phyloP scores from a whole-genome alignment of 208 protist species.

The Trypanosomatidae sp. region DNA sequence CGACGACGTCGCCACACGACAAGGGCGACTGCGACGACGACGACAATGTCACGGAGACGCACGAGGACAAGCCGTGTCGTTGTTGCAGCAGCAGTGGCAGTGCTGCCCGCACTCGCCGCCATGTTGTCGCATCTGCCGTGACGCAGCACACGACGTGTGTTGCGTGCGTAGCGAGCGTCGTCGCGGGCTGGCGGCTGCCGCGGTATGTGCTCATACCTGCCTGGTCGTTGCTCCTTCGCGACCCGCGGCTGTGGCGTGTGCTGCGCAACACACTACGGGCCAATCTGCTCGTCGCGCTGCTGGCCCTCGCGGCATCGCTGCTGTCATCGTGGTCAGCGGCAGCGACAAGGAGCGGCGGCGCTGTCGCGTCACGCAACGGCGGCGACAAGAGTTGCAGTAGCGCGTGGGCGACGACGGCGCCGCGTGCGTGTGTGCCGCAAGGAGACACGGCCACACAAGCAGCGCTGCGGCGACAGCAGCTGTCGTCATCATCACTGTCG shows the following conservation, averaged over 20 bases:
- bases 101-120: too few species aligned
- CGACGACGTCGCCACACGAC: too few species aligned
- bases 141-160: neutral
- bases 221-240: constrained; percentile 13
- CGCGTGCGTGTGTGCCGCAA: too few species aligned
- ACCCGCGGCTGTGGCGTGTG: constrained; percentile 25
- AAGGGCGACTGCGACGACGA: neutral
- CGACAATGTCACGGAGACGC: neutral
- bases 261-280: constrained; percentile 19
- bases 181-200: neutral
- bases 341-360: too few species aligned
- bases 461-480: too few species aligned
- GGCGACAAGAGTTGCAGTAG: neutral
- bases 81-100: too few species aligned
- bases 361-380: neutral
- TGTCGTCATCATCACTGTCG: too few species aligned
- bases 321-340: too few species aligned
- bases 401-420: neutral
- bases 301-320: too few species aligned
- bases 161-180: neutral
- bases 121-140: neutral
- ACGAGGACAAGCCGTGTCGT: neutral
- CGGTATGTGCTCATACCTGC: constrained; percentile 13
- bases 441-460: too few species aligned
- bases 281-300: constrained; percentile 5